Base-by-base conservation (phyloP, 2,329 filamentous ascomycete genomes). In the Hymenoscyphus occultus region DNA sequence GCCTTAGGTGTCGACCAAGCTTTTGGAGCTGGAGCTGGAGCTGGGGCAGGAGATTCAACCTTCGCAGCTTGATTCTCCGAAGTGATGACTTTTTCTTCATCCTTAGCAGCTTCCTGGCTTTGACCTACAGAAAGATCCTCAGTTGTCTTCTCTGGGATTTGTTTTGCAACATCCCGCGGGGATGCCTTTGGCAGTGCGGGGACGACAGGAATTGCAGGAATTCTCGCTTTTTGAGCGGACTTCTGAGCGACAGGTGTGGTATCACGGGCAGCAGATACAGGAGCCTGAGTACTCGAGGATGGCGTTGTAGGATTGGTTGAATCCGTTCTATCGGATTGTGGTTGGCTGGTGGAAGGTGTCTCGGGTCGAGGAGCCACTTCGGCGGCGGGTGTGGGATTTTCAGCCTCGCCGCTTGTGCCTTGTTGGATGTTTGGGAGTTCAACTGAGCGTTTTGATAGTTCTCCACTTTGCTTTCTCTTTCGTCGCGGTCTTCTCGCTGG, bases 231-330 rank as follows among this genome's bases (percentile, higher is more conserved):
- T 39, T 77, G 70, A 12, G 68, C 63, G 63, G 67, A 59, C 64
- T 73, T 72, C 28, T 67, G 56, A 19, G 70, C 67, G 10, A 71
- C 66, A 39, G 71, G 71, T 56, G 71, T 74, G 2, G 66, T 66
- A 51, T 75, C 72, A 39, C 68, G 70, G 42, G 64, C 48, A 22
- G 64, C 60, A 40, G 63, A 63, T 31, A 67, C 14, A 48, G 69
- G 65, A 16, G 65, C 39, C 58, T 70, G 67, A 59, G 69, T 67
- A 14, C 80, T 77, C 3, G 85, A 84, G 2, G 85, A 84, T 2
- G 85, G 83, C 3, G 83, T 84, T 1, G 83, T 83, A 39, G 84
- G 81, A 57, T 83, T 82, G 1, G 83, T 84, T 35, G 80, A 74
- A 48, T 68, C 64, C 9, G 67, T 62, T 59, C 74, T 69, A 66